phyloP scores from a whole-genome alignment of 1,139 yeast genomes.

The Schizosaccharomyces versatilis region DNA sequence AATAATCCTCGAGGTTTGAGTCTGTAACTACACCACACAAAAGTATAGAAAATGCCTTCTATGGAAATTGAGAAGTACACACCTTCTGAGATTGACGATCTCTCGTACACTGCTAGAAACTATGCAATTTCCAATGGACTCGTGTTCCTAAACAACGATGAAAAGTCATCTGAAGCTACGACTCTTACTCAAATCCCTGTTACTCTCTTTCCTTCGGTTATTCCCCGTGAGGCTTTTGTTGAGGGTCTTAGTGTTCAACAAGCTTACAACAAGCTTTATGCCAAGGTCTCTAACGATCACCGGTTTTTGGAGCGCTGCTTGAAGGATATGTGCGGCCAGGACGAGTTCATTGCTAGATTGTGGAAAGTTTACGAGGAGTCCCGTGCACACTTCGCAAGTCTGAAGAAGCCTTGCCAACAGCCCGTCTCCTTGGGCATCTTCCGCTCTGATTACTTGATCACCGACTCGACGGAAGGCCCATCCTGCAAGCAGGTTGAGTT shows the following conservation, averaged over 20 bases:
- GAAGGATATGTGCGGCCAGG: conserved; percentile 19
- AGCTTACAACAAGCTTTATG: conserved; percentile 51
- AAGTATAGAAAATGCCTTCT: too few species aligned
- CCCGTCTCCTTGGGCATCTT: conserved; percentile 61
- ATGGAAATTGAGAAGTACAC: not conserved
- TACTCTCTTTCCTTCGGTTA: conserved; percentile 76
- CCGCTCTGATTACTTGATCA: conserved; percentile 76
- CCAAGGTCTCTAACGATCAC: conserved; percentile 33
- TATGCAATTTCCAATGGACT: not conserved
- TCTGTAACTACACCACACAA: too few species aligned
- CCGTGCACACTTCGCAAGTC: conserved; percentile 10
- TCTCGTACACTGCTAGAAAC: not conserved
- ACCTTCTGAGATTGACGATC: not conserved
- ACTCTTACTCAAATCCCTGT: conserved; percentile 28
- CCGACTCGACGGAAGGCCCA: conserved; percentile 20
- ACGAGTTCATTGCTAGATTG: conserved; percentile 59
- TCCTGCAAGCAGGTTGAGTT: conserved; percentile 80
- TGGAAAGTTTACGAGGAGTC: conserved; percentile 37
- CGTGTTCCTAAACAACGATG: not conserved
- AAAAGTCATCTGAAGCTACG: too few species aligned
- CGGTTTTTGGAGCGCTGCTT: conserved; percentile 43
- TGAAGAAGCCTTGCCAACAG: conserved; percentile 26
- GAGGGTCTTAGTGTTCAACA: conserved; percentile 49
- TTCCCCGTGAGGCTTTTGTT: conserved; percentile 44
- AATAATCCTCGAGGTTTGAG: too few species aligned